Evolutionary conservation across 768 basidiomycete genomes (phyloP).

Genomic region (Hericium erinaceus): DNA sequence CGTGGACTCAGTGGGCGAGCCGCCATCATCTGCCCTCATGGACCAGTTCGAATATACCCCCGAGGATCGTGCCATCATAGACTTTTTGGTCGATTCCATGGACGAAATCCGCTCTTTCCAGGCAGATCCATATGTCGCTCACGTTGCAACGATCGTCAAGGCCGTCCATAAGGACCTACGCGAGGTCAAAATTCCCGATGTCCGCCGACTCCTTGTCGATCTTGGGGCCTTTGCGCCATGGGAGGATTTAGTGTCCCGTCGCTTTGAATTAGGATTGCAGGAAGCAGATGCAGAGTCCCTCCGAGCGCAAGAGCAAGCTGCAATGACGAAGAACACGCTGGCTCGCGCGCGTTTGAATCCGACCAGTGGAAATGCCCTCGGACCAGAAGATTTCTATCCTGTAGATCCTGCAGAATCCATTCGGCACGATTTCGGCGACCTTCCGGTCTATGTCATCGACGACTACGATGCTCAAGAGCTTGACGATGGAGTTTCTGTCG

Average conservation of each 20-base stretch:
- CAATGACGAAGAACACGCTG: neutral
- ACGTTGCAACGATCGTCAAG: conserved; percentile 50
- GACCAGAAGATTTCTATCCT: conserved; percentile 55
- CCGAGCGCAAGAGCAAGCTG: neutral
- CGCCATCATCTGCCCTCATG: conserved; percentile 22
- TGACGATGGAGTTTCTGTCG: conserved; percentile 88
- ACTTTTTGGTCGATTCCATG: conserved; percentile 48
- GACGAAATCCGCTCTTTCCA: conserved; percentile 41
- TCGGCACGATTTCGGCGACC: conserved; percentile 79
- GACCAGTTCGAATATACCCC: conserved; percentile 34
- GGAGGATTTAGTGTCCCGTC: conserved; percentile 46
- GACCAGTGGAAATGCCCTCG: conserved; percentile 20
- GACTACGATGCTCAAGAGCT: conserved; percentile 72
- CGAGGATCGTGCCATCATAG: conserved; percentile 48
- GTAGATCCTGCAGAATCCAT: conserved; percentile 57
- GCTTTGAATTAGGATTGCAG: neutral
- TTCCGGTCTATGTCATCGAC: conserved; percentile 84
- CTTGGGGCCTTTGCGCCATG: conserved; percentile 74
- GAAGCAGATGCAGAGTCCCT: neutral
- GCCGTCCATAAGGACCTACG: conserved; percentile 31
- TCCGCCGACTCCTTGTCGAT: conserved; percentile 48
- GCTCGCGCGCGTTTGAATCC: neutral
- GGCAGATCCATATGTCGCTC: conserved; percentile 49
- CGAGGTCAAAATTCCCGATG: conserved; percentile 23
- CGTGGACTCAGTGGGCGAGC: conserved; percentile 4